Conservation (phyloP, 1,139 yeast species). For the Pichia sp. region DNA sequence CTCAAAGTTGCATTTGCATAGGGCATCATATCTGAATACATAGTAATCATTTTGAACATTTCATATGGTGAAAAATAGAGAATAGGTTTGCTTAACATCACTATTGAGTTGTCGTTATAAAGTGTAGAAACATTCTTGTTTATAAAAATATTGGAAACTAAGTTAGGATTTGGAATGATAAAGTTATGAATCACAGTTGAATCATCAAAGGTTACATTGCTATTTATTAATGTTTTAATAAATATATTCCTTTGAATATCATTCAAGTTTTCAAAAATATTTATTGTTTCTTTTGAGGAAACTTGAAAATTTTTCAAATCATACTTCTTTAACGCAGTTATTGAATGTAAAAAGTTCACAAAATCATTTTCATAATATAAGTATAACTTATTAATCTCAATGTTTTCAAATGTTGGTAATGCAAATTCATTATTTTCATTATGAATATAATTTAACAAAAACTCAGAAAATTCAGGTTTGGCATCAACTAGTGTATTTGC, state of each 20-base stretch:
- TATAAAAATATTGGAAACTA: neutral
- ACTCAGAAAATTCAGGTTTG: neutral
- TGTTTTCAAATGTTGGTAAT: neutral
- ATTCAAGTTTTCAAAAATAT: neutral
- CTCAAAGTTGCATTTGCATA: neutral
- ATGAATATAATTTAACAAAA: neutral
- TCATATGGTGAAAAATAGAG: conserved; percentile 1
- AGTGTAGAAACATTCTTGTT: neutral
- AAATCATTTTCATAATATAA: conserved; percentile 1
- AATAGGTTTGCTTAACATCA: neutral
- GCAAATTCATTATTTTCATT: neutral
- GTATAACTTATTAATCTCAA: neutral
- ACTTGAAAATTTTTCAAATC: neutral
- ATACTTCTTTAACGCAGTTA: neutral
- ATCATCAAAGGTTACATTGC: neutral
- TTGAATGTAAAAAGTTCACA: neutral
- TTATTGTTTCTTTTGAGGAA: neutral
- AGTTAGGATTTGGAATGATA: neutral
- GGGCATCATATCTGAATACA: neutral
- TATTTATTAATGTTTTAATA: neutral
- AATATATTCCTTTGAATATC: neutral
- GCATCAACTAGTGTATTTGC: neutral
- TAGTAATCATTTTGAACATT: neutral
- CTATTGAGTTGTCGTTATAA: neutral
- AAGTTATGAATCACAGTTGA: neutral